Base-by-base conservation (phyloP, 805 yeast genomes). In the Wickerhamiella azyma region DNA sequence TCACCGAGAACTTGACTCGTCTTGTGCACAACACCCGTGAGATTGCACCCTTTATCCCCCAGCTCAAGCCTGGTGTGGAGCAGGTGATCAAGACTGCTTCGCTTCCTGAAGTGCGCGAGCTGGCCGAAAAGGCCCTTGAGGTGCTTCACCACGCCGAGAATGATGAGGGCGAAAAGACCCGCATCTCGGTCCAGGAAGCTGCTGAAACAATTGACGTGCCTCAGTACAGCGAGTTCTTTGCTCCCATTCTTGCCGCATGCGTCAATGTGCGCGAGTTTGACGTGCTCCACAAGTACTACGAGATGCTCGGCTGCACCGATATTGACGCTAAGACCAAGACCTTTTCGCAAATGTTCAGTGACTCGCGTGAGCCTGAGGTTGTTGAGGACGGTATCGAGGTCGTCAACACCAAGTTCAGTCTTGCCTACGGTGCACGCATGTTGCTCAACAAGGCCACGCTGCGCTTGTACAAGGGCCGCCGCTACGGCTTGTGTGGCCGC, bases 381-480 rank as follows among this genome's bases (percentile, higher is more conserved):
- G 74, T 70, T 17, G 83, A 79, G 35, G 96, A 85, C 39, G 96
- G 94, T 49, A 67, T 86, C 51, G 94, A 82, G 60, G 81, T 92
- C 59, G 96, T 88, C 53, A 86, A 92, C 63, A 81, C 96, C 30
- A 92, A 84, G 60, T 89, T 89, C 66, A 92, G 97, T 0, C 70
- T 89, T 54, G 98, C 98, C 33, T 92, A 92, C 62, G 98, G 98
- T 66, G 84, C 96, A 24, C 79, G 96, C 67, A 89, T 89, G 96
- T 74, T 92, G 56, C 71, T 89, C 56, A 89, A 88, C 73, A 92
- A 92, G 69, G 86, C 98, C 40, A 83, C 74, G 50, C 69, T 89
- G 62, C 76, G 94, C 60, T 73, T 89, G 52, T 70, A 84, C 56
- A 85, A 88, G 68, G 97, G 97, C 58, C 96, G 85, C 67, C 77